Base-by-base conservation (phyloP, 164 flowering plant species). In the Vitis riparia region DNA sequence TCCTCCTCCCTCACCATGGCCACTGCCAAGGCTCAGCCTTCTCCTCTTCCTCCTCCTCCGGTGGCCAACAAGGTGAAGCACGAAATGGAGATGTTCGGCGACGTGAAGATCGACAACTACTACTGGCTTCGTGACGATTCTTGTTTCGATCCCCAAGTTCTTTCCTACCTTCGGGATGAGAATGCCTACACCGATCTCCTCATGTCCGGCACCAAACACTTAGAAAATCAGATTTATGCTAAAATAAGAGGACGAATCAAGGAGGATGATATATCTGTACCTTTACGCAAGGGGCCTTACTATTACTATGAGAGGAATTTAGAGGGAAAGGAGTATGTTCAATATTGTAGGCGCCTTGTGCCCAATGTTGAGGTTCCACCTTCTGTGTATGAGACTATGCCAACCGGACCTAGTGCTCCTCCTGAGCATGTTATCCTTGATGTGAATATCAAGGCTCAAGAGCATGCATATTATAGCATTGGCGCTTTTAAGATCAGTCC, bases 41-140 rank as follows among this genome's bases (percentile, higher is more conserved):
- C 19, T 19, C 19, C n/a, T n/a, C n/a, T n/a, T n/a, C n/a, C 19
- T 19, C 52, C 78, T 63, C 85, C 82, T 37, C 98, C 95, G 19
- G 81, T 81, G 23, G 92, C 92, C 30, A 91, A 87, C 88, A 90
- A 91, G 76, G 88, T 88, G 75, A 82, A 71, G 81, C 93, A 87
- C 70, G 86, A 75, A 51, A 90, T 92, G 97, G 90, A 87, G 81
- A 67, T 91, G 90, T 91, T 94, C 68, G 97, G 94, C 12, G 97
- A 94, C 71, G 87, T 83, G 2, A 83, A 97, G 70, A 59, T 83
- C 63, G 97, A 94, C 76, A 77, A 90, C 66, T 92, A 92, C 73
- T 91, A 90, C 77, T 94, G 97, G 97, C 91, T 94, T n/a, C 94
- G 97, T 3, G 98, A 94, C 68, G 96, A 94, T 67, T 88, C 96